Evolutionary conservation across 2,329 filamentous ascomycete genomes (phyloP), one percentile per base, ranked within the genome.

Genomic region (Triangularia setosa): DNA sequence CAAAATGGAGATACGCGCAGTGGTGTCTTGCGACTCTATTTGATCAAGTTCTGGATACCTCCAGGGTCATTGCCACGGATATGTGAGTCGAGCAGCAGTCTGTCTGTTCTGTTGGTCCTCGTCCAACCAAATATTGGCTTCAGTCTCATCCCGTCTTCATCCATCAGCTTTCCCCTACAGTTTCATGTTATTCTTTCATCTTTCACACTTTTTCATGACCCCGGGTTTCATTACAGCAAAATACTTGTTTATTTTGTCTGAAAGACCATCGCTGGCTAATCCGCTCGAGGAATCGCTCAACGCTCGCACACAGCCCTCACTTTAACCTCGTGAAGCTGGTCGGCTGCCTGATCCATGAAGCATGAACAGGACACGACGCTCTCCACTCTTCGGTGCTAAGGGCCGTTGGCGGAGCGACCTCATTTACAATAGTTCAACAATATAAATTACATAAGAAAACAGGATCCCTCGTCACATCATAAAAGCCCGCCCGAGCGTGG

Each of bases 341-440:
- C 74, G 64, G 61, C 58, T 63, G 65, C 64, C 64, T 63, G 63
- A 23, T 57, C 57, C 57, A 58, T 52, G 69, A 40, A 35, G 30
- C 56, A 14, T 23, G 25, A 55, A 55, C 54, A 53, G 30, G 52
- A 30, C 25, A n/a, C 61, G 48, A 76, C 76, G 75, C 77, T 75
- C 78, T 79, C 84, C 84, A 87, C 85, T 87, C 85, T 83, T 88
- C 83, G 87, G 87, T 89, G 85, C 83, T 85, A 79, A 87, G 81
- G 79, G 78, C 81, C 78, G 81, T 81, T 76, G 80, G 85, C 86
- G 86, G 86, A 88, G 86, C 82, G 78, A 83, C 80, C 82, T 77
- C 78, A 76, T 79, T 77, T 81, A 81, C 71, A 73, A 66, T 69
- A 70, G 71, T 73, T 73, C 72, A 68, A 65, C 56, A 63, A 74